Evolutionary conservation across 768 basidiomycete species (phyloP).

Genomic region (Pleurotus platypus): DNA sequence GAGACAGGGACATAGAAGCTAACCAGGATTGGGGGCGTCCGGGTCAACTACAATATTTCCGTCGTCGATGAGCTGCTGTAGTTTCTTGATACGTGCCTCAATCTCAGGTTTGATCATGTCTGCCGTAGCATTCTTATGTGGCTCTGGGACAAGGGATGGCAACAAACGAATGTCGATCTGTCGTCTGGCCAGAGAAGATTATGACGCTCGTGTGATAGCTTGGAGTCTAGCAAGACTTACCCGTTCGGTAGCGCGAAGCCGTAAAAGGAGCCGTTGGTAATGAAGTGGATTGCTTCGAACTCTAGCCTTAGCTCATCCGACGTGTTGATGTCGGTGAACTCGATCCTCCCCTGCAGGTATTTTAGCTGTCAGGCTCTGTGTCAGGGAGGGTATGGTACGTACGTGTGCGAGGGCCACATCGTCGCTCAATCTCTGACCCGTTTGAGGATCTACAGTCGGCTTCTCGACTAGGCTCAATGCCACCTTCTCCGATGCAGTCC

Average conservation of each 20-base stretch:
- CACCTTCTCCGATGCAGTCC: constrained; percentile 60
- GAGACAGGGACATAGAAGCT: not conserved
- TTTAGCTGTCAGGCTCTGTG: not conserved
- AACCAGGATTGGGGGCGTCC: constrained; percentile 33
- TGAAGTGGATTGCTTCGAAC: constrained; percentile 75
- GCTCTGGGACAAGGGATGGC: constrained; percentile 61
- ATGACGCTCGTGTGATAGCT: not conserved
- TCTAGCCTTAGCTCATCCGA: constrained; percentile 63
- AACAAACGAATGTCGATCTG: constrained; percentile 64
- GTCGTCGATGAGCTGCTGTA: constrained; percentile 62
- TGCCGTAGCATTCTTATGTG: constrained; percentile 54
- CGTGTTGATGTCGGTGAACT: constrained; percentile 51
- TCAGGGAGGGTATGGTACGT: constrained; percentile 21
- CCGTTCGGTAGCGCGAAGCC: constrained; percentile 64
- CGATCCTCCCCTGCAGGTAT: constrained; percentile 59
- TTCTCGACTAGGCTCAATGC: constrained; percentile 68
- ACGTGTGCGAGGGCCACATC: constrained; percentile 65
- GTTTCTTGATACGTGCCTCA: constrained; percentile 48
- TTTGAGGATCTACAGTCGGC: constrained; percentile 33
- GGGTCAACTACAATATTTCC: constrained; percentile 50
- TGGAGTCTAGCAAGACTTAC: constrained; percentile 31
- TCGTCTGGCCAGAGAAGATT: constrained; percentile 29
- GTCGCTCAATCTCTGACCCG: constrained; percentile 27
- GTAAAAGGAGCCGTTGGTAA: constrained; percentile 72
- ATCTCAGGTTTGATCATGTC: constrained; percentile 59